Evolutionary conservation across 2,329 filamentous ascomycete genomes (phyloP), one percentile per base, ranked within the genome.

Genomic region (Cercospora zeae-maydis): DNA sequence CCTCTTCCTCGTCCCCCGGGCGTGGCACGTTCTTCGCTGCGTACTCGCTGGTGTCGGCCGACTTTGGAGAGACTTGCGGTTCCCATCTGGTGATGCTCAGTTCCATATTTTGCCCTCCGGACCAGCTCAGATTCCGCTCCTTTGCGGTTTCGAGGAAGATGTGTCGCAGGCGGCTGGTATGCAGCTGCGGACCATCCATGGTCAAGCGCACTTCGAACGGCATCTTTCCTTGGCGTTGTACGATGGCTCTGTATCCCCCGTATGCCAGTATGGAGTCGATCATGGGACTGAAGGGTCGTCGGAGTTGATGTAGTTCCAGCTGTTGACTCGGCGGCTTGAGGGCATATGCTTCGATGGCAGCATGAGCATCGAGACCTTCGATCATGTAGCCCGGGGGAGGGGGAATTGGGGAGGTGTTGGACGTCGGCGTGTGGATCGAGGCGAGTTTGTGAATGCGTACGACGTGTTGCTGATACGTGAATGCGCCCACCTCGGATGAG

Each of bases 391-490:
- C 78, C 10, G 74, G 75, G 2, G 78, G 78, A 3, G 76, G 74
- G 2, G 79, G 76, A 4, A 82, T 72, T 5, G 77, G 76, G n/a
- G 77, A 80, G 33, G 76, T 65, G 68, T 79, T 71, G 49, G 73
- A 77, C 56, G 65, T 76, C 1, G 80, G 78, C 21, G 78, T 77
- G 65, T 83, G 74, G 8, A 66, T 65, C 45, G 75, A 75, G 36
- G 78, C 77, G 4, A 86, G 73, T 13, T 73, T 72, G 73, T 85
- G 83, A 14, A 89, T 76, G 5, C 82, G 77, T 8, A 75, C 71
- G 0, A 82, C 80, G 63, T 86, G 83, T 24, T 80, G 78, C 58
- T 84, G 81, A 75, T 90, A 93, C 42, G 83, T 80, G 7, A 78
- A 73, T 0, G 89, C 89, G 11, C 86, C 83, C n/a, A 79, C 77